phyloP scores from a whole-genome alignment of 495 filamentous ascomycete genomes.

The Penicillium lividum region DNA sequence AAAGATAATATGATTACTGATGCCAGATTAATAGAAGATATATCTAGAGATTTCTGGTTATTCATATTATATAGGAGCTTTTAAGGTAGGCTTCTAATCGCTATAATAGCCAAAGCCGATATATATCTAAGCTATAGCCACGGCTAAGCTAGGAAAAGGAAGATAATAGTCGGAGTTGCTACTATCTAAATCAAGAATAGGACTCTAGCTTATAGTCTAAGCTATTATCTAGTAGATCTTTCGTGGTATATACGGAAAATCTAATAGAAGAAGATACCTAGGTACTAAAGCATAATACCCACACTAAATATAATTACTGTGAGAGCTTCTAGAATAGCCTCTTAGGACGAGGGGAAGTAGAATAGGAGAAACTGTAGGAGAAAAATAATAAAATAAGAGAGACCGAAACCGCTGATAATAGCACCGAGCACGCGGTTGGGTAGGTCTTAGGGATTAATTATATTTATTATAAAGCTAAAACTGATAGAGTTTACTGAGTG shows the following conservation, averaged over 20 bases:
- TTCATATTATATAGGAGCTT: not conserved
- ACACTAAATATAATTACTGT: not conserved
- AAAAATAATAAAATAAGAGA: not conserved
- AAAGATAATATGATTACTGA: slow-evolving; percentile 9
- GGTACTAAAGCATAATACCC: not conserved
- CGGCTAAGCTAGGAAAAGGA: not conserved
- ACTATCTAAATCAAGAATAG: not conserved
- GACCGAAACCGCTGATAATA: not conserved
- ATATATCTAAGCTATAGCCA: not conserved
- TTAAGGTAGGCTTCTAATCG: slow-evolving; percentile 6
- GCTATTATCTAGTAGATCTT: not conserved
- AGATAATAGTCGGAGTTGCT: not conserved
- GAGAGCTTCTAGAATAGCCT: not conserved
- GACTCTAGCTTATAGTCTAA: not conserved
- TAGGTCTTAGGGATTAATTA: not conserved
- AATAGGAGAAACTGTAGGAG: not conserved
- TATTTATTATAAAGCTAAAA: not conserved
- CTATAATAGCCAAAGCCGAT: slow-evolving; percentile 1
- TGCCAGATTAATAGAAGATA: slow-evolving; percentile 3
- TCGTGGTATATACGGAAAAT: not conserved
- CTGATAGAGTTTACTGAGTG: not conserved
- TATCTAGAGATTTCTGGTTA: not conserved
- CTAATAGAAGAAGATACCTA: not conserved
- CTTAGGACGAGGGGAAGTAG: not conserved
- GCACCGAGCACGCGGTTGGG: not conserved